Evolutionary conservation across 2,329 filamentous ascomycete species (phyloP).

Genomic region (Pestalotiopsis sp.): DNA sequence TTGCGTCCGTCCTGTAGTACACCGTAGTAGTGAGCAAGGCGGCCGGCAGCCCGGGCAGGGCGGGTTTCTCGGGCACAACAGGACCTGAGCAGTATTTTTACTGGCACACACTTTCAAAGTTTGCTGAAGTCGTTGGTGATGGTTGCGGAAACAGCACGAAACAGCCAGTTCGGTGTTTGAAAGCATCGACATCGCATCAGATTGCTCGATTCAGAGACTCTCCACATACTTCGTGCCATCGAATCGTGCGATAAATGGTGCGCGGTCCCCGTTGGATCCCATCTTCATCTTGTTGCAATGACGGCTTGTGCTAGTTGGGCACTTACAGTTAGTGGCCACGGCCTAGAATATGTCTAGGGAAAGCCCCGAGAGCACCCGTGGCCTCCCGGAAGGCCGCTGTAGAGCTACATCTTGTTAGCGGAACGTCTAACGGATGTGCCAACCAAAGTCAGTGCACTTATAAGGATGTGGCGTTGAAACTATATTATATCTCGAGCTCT

Average conservation of each 20-base stretch:
- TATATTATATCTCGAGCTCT: background rate
- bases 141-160: background rate
- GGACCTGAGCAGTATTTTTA: background rate
- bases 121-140: background rate
- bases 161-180: background rate
- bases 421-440: background rate
- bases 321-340: background rate
- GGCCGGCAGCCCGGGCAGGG: background rate
- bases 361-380: background rate
- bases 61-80: background rate
- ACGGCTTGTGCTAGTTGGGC: background rate
- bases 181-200: conserved; percentile 1
- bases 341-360: conserved; percentile 2
- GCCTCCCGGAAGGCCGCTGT: background rate
- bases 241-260: background rate
- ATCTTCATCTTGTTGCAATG: background rate
- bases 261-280: background rate
- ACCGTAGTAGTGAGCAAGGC: background rate
- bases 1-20: background rate
- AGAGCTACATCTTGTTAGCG: background rate
- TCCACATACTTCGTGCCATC: background rate
- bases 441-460: background rate
- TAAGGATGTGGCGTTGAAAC: conserved; percentile 3
- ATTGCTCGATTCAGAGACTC: conserved; percentile 1
- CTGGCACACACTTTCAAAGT: background rate